phyloP scores from a whole-genome alignment of 2,329 filamentous ascomycete genomes.

The Fusarium sp. region DNA sequence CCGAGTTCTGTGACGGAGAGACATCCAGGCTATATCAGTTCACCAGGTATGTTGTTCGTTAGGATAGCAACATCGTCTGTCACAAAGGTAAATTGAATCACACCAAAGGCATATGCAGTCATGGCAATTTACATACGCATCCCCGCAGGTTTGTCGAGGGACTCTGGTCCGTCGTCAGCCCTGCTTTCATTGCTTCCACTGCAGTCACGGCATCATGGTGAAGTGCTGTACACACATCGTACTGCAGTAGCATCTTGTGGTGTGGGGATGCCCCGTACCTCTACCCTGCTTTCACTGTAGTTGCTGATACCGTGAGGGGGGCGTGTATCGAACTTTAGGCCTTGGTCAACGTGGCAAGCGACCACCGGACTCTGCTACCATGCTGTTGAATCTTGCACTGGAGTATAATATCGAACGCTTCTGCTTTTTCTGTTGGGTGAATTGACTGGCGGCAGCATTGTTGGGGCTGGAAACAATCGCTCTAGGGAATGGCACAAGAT shows the following conservation, averaged over 20 bases:
- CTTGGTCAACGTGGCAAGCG: constrained; percentile 53
- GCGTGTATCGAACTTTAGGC: constrained; percentile 41
- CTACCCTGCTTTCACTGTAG: constrained; percentile 35
- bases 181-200: constrained; percentile 30
- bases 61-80: constrained; percentile 29
- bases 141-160: constrained; percentile 34
- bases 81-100: constrained; percentile 27
- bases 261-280: constrained; percentile 43
- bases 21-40: constrained; percentile 21
- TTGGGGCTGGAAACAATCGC: too few relatives aligned
- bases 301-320: constrained; percentile 39
- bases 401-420: constrained; percentile 3
- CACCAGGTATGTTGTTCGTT: constrained; percentile 22
- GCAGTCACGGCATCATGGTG: constrained; percentile 38
- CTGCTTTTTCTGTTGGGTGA: constrained; percentile 4
- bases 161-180: constrained; percentile 38
- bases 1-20: constrained; percentile 3
- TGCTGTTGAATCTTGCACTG: constrained; percentile 16
- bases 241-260: constrained; percentile 41
- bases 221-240: constrained; percentile 39
- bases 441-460: not conserved
- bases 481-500: not conserved
- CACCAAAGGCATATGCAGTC: constrained; percentile 28
- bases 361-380: constrained; percentile 35
- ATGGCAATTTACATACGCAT: constrained; percentile 33